Evolutionary conservation across 2,329 filamentous ascomycete species (phyloP), one percentile per base, ranked within the genome.

Genomic region (Pestalotiopsis fici): DNA sequence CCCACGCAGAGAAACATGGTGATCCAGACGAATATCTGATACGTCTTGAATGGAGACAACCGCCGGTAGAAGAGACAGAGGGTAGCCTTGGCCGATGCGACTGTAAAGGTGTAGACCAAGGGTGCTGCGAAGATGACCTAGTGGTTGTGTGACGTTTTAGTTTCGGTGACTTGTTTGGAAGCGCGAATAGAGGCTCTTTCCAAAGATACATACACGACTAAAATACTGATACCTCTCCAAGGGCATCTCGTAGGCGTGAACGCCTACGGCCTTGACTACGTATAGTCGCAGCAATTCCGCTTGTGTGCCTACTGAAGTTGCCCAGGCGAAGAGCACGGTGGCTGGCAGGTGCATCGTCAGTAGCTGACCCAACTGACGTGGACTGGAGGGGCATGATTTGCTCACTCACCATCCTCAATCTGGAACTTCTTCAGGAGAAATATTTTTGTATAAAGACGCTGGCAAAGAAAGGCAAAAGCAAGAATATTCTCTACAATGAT

Each of bases 51-150:
- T 0, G 80, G 79, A 1, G 78, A 79, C 1, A 83, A 71, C 11
- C 75, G 75, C 13, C 78, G 71, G 64, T 82, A 82, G 56, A 83
- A 80, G 4, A 79, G 72, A 3, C 82, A 74, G 3, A 83, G 76
- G 0, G 79, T 76, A 2, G 81, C 27, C 59, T 82, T 83, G 13
- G 78, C 76, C 21, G 79, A 74, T 2, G 75, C 76, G 13, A 76
- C 76, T 43, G 77, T 77, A 18, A 78, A 66, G n/a, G 78, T 74
- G 65, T 79, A 82, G 27, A 81, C 69, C 35, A 68, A 59, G 21
- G 56, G 64, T 25, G 69, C 56, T n/a, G 66, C 60, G 59, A 67
- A 70, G n/a, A 64, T 69, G 4, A 67, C 25, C 69, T 69, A 43
- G 15, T 35, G 31, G 31, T 35, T 35, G 31, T 35, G n/a, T 18